Evolutionary conservation across 1,139 yeast genomes (phyloP), one percentile per base, ranked within the genome.

Genomic region (Lodderomyces elongisporus): DNA sequence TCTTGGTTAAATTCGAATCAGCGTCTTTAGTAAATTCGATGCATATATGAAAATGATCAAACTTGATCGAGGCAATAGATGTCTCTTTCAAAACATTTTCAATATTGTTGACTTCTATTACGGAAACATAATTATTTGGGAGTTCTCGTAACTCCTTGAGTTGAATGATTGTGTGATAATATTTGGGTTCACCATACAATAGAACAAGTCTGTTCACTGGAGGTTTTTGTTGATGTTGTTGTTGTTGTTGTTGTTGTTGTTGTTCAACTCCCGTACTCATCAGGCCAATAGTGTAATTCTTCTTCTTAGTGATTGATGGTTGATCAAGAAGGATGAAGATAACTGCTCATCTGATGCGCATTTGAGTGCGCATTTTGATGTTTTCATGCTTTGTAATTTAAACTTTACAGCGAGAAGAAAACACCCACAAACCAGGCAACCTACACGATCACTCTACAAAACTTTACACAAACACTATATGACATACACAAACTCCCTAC

Each of bases 1-100:
- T 41, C 23, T 39, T 43, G 13, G 45, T 46, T 33, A 62, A 36
- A 32, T 54, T 52, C 4, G 32, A 28, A 20, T 53, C 58, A 38
- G 60, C 61, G 13, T 54, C 54, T 26, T 52, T 59, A 37, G 52
- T 56, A 40, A 62, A 60, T 37, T 62, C 68, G 10, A 66, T 47
- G 39, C 64, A 60, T 28, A 67, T 52, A 38, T 60, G 62, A 28
- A 65, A 40, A 35, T 44, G 49, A 22, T 56, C 50, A 38, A 51
- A 64, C n/a, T 30, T 41, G 9, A 47, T 46, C 26, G 48, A 41
- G 5, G 46, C 36, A 10, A 34, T 33, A 10, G 38, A 30, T 5
- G 37, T 33, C 33, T 43, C 47, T 14, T 33, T 30, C 10, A 38
- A 20, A 14, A 39, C 36, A 13, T 40, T 39, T 16, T 43, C 43